Base-by-base conservation (phyloP, 257 asterid species). In the Gentiana dahurica region DNA sequence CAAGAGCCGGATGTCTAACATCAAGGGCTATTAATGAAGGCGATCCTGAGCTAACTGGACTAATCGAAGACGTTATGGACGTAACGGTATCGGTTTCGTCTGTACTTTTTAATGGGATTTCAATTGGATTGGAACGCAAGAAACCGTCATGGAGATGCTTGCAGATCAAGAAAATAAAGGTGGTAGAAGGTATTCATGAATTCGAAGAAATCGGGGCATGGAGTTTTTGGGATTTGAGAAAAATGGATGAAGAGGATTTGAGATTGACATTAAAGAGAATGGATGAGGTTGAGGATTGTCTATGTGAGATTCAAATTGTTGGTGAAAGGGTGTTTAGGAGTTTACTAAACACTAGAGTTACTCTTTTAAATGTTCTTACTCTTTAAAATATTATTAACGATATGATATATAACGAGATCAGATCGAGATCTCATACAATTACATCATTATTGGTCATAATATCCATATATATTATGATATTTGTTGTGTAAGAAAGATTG, bases 301-400 rank as follows among this genome's bases (percentile, higher is more conserved):
- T 89, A 8, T 53, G 60, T 65, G 86, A 75, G 52, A 86, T 86
- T 63, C 92, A 83, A 67, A 73, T 50, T 8, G 76, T 85, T 12
- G 87, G 85, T 0, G 94, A 77, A 43, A 83, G 63, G 64, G 85
- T 80, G n/a, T 81, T 81, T 54, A 78, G 95, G 71, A 81, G 92
- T 62, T 83, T 85, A 74, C 81, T 86, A 61, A 83, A 75, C 52
- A 67, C 95, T 12, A 83, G 95, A 65, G 95, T 83, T 68, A 81
- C 97, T 3, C 74, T 89, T 54, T 89, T 89, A 65, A 89, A 89
- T 71, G 79, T 86, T 46, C 77, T 89, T 63, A 81, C 92, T 11
- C 87, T 78, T 46, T 81, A 58, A 63, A 4, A 55, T 53, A 44
- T 24, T 24, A 24, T 24, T 24, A 24, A 24, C 24, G 24, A 24